Base-by-base conservation (phyloP, 1,284 basidiomycete genomes). In the Tremellales sp. region DNA sequence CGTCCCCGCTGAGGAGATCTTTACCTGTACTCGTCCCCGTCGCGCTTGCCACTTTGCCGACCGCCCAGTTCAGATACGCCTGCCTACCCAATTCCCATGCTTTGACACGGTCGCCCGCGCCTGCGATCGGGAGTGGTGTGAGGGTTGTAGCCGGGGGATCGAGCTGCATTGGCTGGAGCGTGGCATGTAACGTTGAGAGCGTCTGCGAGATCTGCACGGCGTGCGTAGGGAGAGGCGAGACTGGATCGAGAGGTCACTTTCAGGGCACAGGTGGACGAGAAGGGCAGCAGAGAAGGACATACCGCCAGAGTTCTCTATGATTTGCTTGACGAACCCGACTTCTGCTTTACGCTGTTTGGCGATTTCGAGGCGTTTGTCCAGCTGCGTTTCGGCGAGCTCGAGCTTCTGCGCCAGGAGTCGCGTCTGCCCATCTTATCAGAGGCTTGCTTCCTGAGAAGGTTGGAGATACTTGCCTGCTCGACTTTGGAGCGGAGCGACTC, bases 21-120 rank as follows among this genome's bases (percentile, higher is more conserved):
- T n/a, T n/a, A n/a, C n/a, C n/a, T n/a, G n/a, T n/a, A n/a, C n/a
- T n/a, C n/a, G n/a, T n/a, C n/a, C n/a, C n/a, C n/a, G n/a, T n/a
- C n/a, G n/a, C n/a, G n/a, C n/a, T n/a, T n/a, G n/a, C 47, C 25
- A 65, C 50, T 44, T 60, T 61, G 8, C 57, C 58, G 3, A 66
- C 50, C 7, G 70, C 70, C 70, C 72, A 72, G 43, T 66, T 65
- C 10, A 72, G 57, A 47, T 73, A 73, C 8, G 70, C 70, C 33
- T 68, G 60, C 22, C 72, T 47, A n/a, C 70, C 70, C 32, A 71
- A 43, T 48, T 72, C 70, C 66, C 68, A 73, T 4, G 68, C 66
- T 45, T 65, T 63, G 24, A 40, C 31, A n/a, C 18, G 7, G 9
- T 33, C 25, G n/a, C 14, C 28, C 14, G 24, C 4, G n/a, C 21